Evolutionary conservation across 2,329 filamentous ascomycete species (phyloP).

Genomic region (Fusarium sororula): DNA sequence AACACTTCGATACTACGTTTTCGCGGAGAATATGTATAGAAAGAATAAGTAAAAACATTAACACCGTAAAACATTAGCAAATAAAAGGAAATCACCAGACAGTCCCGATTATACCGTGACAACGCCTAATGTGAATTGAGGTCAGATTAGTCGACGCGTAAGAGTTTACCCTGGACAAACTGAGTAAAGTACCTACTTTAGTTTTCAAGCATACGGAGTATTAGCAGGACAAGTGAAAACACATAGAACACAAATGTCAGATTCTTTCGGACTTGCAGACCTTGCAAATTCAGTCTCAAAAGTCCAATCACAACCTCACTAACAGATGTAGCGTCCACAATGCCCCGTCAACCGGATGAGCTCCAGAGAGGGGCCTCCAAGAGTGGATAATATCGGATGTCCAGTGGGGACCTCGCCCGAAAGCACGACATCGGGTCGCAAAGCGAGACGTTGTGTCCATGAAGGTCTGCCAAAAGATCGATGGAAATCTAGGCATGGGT

Average conservation of each 20-base stretch:
- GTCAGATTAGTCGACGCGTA: slow-evolving; percentile 3
- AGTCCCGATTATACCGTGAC: background rate
- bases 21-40: background rate
- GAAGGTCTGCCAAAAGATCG: background rate
- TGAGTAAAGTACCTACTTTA: background rate
- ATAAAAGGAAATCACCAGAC: background rate
- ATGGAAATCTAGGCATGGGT: background rate
- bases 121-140: background rate
- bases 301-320: slow-evolving; percentile 17
- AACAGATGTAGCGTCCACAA: slow-evolving; percentile 5
- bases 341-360: slow-evolving; percentile 33
- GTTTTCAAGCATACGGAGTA: background rate
- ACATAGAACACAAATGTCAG: background rate
- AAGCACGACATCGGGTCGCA: slow-evolving; percentile 16
- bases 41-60: background rate
- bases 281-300: slow-evolving; percentile 8
- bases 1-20: background rate
- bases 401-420: slow-evolving; percentile 16
- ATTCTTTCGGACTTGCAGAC: slow-evolving; percentile 2
- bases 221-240: slow-evolving; percentile 5
- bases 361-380: slow-evolving; percentile 17
- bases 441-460: background rate
- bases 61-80: too few relatives aligned
- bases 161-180: background rate
- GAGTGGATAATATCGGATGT: slow-evolving; percentile 30